These are phyloP conservation scores for Hypoxylon sp. DNA, from an alignment of 2,329 filamentous ascomycete species.

Conservation along the genomic window DNA sequence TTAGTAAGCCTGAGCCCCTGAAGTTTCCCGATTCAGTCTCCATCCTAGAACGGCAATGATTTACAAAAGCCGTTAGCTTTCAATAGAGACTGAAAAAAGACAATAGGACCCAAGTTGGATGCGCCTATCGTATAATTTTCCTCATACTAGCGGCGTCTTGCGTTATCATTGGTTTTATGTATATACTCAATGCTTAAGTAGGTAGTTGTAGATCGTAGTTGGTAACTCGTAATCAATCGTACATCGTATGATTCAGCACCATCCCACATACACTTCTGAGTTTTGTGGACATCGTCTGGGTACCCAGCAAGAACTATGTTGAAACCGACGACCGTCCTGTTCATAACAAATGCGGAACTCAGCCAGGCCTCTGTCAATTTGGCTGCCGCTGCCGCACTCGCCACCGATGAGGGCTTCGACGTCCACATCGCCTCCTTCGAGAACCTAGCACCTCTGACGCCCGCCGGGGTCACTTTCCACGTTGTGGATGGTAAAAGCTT, in stretches of 20 bases:
- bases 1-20: slow-evolving; percentile 14
- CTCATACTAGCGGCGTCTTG: not conserved
- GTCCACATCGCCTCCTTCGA: slow-evolving; percentile 18
- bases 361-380: slow-evolving; percentile 16
- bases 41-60: slow-evolving; percentile 16
- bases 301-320: slow-evolving; percentile 11
- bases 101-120: slow-evolving; percentile 3
- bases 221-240: not conserved
- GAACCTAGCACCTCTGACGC: not conserved
- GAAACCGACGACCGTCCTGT: slow-evolving; percentile 13
- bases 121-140: slow-evolving; percentile 2
- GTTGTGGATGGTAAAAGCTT: slow-evolving; percentile 9
- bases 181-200: slow-evolving; percentile 22
- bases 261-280: slow-evolving; percentile 7
- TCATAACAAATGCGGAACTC: slow-evolving; percentile 20
- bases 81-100: slow-evolving; percentile 11
- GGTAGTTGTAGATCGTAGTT: slow-evolving; percentile 12
- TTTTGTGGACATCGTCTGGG: slow-evolving; percentile 3
- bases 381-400: slow-evolving; percentile 12
- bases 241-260: slow-evolving; percentile 12
- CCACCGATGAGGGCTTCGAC: slow-evolving; percentile 12
- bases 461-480: slow-evolving; percentile 14
- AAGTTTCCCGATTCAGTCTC: slow-evolving; percentile 7
- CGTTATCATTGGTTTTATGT: slow-evolving; percentile 9
- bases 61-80: slow-evolving; percentile 9